Evolutionary conservation across 345 rosid species (phyloP), one percentile per base, ranked within the genome.

Genomic region (Abelmoschus esculentus): DNA sequence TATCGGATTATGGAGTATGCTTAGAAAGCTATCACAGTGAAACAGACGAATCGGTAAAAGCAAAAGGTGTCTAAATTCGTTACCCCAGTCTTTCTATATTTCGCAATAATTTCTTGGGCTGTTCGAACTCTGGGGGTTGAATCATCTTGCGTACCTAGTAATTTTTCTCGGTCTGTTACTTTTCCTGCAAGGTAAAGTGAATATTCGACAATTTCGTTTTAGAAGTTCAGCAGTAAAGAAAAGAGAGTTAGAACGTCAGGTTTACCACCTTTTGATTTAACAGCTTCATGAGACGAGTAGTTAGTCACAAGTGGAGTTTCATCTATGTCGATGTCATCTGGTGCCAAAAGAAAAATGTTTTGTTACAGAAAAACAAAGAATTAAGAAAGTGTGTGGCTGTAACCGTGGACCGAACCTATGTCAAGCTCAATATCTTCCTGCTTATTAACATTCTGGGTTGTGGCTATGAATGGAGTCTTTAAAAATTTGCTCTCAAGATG

Each of bases 251-350:
- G 32, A 40, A 70, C 42, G 59, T 73, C 73, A 61, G 72, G 68
- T 67, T 65, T 76, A 75, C 69, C 79, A 5, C 8, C 72, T 73
- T 73, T 82, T 26, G 3, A 62, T 19, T 58, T 46, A 38, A 73
- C 72, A 69, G 49, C 76, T 66, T 72, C 83, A 56, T 77, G 79
- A 8, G 83, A 73, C 66, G 75, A 79, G 72, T 72, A 44, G 60
- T 73, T 66, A 42, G 67, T 19, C 50, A 62, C 61, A 32, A 69
- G 56, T 42, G 70, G 75, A 56, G 73, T 71, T 53, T 81, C 89
- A 69, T 86, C 84, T 71, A 86, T 80, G 74, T 83, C 84, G 44
- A 83, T 80, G 77, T 83, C 87, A 75, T 83, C 87, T 86, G 78
- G 70, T 72, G 42, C 73, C 57, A 62, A 63, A 61, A 77, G 58